phyloP scores from a whole-genome alignment of 805 yeast genomes.

The Candida palmyrensis region DNA sequence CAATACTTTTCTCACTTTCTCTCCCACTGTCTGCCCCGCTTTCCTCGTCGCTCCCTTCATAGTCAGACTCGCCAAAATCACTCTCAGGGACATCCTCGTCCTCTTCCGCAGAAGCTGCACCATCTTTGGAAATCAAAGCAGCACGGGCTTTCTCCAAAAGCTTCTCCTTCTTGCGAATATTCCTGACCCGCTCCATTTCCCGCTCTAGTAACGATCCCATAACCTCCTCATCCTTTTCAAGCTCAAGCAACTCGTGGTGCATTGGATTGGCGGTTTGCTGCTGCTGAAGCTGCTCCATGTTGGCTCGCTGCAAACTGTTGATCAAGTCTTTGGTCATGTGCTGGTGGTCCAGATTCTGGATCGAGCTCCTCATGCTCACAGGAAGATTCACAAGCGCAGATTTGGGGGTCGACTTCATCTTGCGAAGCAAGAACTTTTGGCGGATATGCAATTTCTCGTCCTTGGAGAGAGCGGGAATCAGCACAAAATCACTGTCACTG shows the following conservation, averaged over 20 bases:
- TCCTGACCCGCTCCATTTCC: conserved; percentile 45
- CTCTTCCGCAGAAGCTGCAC: conserved; percentile 11
- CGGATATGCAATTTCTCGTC: conserved; percentile 26
- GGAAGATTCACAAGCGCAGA: conserved; percentile 9
- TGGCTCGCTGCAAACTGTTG: conserved; percentile 34
- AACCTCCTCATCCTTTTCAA: conserved; percentile 38
- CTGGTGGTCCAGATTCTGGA: conserved; percentile 4
- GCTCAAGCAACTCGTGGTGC: conserved; percentile 26
- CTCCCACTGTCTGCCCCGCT: conserved; percentile 12
- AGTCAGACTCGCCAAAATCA: conserved; percentile 20
- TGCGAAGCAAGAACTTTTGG: conserved; percentile 26
- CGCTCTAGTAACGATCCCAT: conserved; percentile 44
- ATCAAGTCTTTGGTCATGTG: conserved; percentile 23
- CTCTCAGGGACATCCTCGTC: conserved; percentile 17
- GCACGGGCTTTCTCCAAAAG: conserved; percentile 30
- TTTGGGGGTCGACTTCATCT: conserved; percentile 6
- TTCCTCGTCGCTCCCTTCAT: conserved; percentile 17
- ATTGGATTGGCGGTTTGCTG: conserved; percentile 18
- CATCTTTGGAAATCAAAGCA: conserved; percentile 23
- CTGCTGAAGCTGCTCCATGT: conserved; percentile 37
- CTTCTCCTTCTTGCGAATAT: conserved; percentile 40
- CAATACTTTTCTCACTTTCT: conserved; percentile 8
- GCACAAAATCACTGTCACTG: conserved; percentile 9
- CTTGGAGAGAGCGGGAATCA: conserved; percentile 27
- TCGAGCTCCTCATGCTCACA: conserved; percentile 8